These are phyloP conservation scores for Lantana camara DNA, from an alignment of 257 asterid genomes.

Conservation along the genomic window DNA sequence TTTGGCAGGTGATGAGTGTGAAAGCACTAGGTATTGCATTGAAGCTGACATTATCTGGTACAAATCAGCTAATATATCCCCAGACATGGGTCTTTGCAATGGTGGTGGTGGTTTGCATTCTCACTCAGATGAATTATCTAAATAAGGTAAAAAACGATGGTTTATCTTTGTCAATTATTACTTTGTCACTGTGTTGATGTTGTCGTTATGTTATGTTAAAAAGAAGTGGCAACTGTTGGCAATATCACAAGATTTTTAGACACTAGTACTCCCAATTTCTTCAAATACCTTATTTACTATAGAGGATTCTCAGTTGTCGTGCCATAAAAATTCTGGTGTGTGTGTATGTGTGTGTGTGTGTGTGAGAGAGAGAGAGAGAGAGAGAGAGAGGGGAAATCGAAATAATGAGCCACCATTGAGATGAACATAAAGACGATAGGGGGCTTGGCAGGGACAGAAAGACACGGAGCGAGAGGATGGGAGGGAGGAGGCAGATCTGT, in stretches of 20 bases:
- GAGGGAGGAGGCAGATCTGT: too few relatives aligned
- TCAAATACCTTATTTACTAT: background rate
- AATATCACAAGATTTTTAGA: background rate
- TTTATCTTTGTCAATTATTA: background rate
- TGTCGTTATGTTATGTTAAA: background rate
- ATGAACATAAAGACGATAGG: too few relatives aligned
- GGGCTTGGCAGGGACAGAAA: too few relatives aligned
- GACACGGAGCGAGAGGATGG: too few relatives aligned
- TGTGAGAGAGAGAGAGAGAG: too few relatives aligned
- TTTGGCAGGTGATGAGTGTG: constrained; percentile 92
- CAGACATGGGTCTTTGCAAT: constrained; percentile 86
- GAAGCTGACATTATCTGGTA: constrained; percentile 91
- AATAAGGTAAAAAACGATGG: constrained; percentile 66
- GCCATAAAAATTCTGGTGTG: background rate
- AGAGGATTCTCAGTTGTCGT: background rate
- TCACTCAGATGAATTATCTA: constrained; percentile 91
- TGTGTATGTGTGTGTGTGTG: too few relatives aligned
- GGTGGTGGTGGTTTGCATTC: constrained; percentile 70
- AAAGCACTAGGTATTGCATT: constrained; percentile 93
- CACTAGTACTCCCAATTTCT: background rate
- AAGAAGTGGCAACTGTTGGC: background rate
- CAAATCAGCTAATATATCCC: constrained; percentile 85
- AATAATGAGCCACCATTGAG: too few relatives aligned
- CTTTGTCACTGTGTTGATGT: background rate
- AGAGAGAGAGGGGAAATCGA: too few relatives aligned